phyloP scores from a whole-genome alignment of 306 rosid species.

The Potentilla sterilis region DNA sequence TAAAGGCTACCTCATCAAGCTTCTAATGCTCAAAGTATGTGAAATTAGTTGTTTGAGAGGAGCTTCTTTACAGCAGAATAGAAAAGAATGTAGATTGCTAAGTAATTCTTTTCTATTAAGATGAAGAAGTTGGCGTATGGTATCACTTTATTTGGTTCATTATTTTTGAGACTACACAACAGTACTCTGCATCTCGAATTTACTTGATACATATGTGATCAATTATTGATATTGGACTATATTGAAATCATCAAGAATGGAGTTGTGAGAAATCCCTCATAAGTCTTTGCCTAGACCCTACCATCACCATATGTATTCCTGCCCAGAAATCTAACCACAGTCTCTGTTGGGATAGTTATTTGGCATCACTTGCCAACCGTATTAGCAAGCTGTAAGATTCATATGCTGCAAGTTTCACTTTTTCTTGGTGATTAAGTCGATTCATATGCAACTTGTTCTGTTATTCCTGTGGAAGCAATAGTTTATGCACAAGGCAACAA shows the following conservation, averaged over 20 bases:
- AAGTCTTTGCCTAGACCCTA: background rate
- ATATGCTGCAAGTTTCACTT: background rate
- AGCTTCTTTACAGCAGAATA: too few relatives aligned
- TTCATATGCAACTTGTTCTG: conserved; percentile 12
- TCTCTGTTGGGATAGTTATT: background rate
- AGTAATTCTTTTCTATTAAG: background rate
- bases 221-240: background rate
- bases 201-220: background rate
- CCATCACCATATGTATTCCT: background rate
- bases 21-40: too few relatives aligned
- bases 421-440: background rate
- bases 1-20: too few relatives aligned
- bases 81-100: too few relatives aligned
- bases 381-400: conserved; percentile 16
- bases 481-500: conserved; percentile 6
- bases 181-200: background rate
- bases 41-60: too few relatives aligned
- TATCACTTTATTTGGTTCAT: background rate
- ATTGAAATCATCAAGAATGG: background rate
- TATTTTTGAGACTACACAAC: too few relatives aligned
- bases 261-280: background rate
- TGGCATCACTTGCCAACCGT: conserved; percentile 16
- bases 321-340: background rate
- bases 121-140: background rate
- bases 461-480: background rate